Conservation (phyloP, 306 rosid genomes). For the Casuarina glauca region DNA sequence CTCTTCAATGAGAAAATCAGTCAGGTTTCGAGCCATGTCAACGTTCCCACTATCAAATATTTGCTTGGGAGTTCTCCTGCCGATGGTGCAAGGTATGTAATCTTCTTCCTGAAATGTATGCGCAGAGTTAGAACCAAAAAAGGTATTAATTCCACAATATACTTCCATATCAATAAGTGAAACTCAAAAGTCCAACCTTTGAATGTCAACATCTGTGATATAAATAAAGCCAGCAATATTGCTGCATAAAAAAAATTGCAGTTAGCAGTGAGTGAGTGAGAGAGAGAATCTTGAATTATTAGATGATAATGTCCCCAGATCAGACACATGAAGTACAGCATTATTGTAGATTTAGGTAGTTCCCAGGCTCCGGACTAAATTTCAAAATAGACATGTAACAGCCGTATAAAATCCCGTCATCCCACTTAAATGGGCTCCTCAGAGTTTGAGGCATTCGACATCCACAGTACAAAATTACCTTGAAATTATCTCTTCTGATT, state of each 20-base stretch:
- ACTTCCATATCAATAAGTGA: neutral
- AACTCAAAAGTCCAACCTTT: constrained; percentile 59
- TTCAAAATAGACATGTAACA: neutral
- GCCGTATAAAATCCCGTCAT: neutral
- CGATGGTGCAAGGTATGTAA: constrained; percentile 83
- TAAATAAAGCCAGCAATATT: constrained; percentile 88
- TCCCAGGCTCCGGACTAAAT: neutral
- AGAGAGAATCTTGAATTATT: neutral
- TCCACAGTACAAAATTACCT: constrained; percentile 50
- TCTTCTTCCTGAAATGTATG: constrained; percentile 69
- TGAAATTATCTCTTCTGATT: constrained; percentile 87
- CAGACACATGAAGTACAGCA: neutral
- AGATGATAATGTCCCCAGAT: neutral
- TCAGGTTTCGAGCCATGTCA: constrained; percentile 90
- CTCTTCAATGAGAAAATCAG: neutral
- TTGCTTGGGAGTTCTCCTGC: constrained; percentile 93
- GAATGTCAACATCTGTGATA: constrained; percentile 78
- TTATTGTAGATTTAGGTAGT: neutral
- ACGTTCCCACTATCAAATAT: constrained; percentile 68
- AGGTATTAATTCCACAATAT: constrained; percentile 10
- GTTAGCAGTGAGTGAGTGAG: constrained; percentile 4
- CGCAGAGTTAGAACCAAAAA: constrained; percentile 29
- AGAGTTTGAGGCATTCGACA: neutral
- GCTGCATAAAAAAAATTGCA: constrained; percentile 40
- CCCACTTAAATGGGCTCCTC: neutral